A percentile compares a stretch with the other conserved stretches of the same genome.
These are phyloP conservation scores for Magnolia officinalis DNA, from an alignment of 164 flowering plant genomes.

Conservation along the genomic window DNA sequence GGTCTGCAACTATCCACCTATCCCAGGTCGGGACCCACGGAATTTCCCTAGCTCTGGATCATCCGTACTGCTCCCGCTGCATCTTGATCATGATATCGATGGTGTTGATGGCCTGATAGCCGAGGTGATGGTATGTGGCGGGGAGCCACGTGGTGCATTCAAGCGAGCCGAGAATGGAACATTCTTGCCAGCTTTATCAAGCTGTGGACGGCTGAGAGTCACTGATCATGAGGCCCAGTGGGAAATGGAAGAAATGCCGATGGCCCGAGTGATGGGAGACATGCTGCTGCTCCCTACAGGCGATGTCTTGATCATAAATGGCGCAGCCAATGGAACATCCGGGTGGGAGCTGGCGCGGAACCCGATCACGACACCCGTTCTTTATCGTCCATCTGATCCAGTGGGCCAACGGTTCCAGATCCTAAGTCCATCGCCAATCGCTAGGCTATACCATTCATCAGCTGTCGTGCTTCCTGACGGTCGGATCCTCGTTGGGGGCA, in stretches of 20 bases:
- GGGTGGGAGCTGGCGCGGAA: conserved; percentile 68
- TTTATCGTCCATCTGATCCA: conserved; percentile 35
- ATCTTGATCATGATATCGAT: conserved; percentile 23
- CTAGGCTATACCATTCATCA: conserved; percentile 82
- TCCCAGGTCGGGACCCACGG: conserved; percentile 54
- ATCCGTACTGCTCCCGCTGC: conserved; percentile 64
- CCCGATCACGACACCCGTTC: conserved; percentile 59
- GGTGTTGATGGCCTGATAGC: not conserved
- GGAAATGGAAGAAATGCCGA: conserved; percentile 77
- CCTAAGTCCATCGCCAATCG: conserved; percentile 38
- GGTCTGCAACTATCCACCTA: conserved; percentile 46
- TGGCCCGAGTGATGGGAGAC: conserved; percentile 76
- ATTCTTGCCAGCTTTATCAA: conserved; percentile 41
- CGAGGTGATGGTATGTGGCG: conserved; percentile 86
- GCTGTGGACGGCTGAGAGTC: conserved; percentile 64
- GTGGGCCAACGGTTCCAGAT: conserved; percentile 40
- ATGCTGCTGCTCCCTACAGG: conserved; percentile 72
- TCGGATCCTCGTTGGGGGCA: conserved; percentile 79
- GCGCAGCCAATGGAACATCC: conserved; percentile 71
- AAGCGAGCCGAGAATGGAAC: conserved; percentile 8
- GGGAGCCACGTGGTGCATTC: conserved; percentile 55
- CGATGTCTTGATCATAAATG: conserved; percentile 61
- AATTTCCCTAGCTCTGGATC: conserved; percentile 86
- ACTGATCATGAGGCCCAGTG: conserved; percentile 55
- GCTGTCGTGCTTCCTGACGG: conserved; percentile 70